A percentile compares a stretch with the other conserved stretches of the same genome.
Conservation (phyloP, 805 yeast genomes). For the Suhomyces sp. region DNA sequence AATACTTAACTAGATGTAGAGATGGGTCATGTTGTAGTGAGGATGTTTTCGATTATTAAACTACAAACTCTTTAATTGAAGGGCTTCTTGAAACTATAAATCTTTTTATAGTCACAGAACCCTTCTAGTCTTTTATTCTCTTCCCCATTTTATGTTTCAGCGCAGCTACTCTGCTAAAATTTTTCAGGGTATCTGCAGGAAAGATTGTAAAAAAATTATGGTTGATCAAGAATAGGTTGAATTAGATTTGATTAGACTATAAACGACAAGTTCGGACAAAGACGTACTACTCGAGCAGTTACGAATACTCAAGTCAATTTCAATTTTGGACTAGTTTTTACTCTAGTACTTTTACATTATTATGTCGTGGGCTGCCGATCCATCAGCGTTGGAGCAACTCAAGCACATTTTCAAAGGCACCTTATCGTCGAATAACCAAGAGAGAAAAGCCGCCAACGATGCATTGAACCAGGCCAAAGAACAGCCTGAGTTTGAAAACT, state of each 20-base stretch:
- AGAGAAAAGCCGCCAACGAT: constrained; percentile 65
- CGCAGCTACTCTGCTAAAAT: background rate
- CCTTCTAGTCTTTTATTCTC: too few relatives aligned
- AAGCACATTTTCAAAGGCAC: constrained; percentile 68
- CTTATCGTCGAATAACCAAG: constrained; percentile 53
- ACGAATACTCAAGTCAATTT: background rate
- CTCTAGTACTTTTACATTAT: background rate
- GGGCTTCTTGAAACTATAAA: too few relatives aligned
- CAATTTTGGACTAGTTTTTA: too few relatives aligned
- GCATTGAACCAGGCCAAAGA: constrained; percentile 66
- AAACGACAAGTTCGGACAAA: background rate
- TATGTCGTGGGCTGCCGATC: constrained; percentile 69
- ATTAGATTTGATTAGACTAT: background rate
- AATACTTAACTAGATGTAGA: background rate
- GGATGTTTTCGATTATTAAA: too few relatives aligned
- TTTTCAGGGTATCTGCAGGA: background rate
- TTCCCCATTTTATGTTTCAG: background rate
- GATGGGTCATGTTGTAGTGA: too few relatives aligned
- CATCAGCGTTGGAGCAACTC: constrained; percentile 59
- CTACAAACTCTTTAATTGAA: too few relatives aligned
- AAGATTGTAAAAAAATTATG: background rate
- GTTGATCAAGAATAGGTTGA: background rate
- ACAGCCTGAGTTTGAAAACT: constrained; percentile 79
- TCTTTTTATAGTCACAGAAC: too few relatives aligned
- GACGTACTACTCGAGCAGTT: background rate